Conservation (phyloP, 352 stramenopile genomes). For the Globisporangium solare region DNA sequence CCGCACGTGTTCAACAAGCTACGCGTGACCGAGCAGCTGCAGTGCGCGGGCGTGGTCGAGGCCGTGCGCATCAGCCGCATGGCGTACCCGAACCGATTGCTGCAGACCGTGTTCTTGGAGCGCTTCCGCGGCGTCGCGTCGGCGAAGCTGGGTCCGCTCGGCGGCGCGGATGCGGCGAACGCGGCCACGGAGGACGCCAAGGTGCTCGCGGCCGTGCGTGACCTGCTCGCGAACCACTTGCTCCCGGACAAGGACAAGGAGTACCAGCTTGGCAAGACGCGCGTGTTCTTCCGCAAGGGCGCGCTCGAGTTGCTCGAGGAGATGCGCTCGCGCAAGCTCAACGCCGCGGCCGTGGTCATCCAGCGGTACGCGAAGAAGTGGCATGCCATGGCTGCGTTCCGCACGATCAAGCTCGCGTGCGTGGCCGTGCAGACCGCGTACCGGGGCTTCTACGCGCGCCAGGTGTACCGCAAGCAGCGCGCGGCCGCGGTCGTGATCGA, state of each 20-base stretch:
- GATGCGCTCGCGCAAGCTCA: constrained; percentile 72
- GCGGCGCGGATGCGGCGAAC: neutral
- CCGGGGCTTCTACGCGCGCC: constrained; percentile 36
- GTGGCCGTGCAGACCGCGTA: constrained; percentile 59
- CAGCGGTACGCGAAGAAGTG: constrained; percentile 83
- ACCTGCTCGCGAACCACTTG: constrained; percentile 56
- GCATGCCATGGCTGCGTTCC: constrained; percentile 62
- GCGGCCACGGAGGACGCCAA: constrained; percentile 30
- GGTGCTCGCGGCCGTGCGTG: constrained; percentile 35
- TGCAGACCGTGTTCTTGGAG: constrained; percentile 85
- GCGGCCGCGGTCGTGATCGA: constrained; percentile 58
- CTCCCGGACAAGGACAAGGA: constrained; percentile 54
- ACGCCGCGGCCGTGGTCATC: constrained; percentile 71
- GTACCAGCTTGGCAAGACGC: constrained; percentile 89
- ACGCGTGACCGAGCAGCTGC: constrained; percentile 94
- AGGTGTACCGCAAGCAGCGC: constrained; percentile 62
- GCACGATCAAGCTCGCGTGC: constrained; percentile 43
- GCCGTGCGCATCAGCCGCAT: constrained; percentile 96
- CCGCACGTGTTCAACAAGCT: constrained; percentile 83
- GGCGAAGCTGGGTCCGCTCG: constrained; percentile 3
- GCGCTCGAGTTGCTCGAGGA: constrained; percentile 90
- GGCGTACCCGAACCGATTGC: constrained; percentile 97
- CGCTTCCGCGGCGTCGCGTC: constrained; percentile 72
- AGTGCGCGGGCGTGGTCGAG: constrained; percentile 98
- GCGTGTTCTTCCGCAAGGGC: constrained; percentile 92